These are phyloP conservation scores for Phytophthora macrochlamydospora DNA, from an alignment of 352 stramenopile species.

Conservation along the genomic window DNA sequence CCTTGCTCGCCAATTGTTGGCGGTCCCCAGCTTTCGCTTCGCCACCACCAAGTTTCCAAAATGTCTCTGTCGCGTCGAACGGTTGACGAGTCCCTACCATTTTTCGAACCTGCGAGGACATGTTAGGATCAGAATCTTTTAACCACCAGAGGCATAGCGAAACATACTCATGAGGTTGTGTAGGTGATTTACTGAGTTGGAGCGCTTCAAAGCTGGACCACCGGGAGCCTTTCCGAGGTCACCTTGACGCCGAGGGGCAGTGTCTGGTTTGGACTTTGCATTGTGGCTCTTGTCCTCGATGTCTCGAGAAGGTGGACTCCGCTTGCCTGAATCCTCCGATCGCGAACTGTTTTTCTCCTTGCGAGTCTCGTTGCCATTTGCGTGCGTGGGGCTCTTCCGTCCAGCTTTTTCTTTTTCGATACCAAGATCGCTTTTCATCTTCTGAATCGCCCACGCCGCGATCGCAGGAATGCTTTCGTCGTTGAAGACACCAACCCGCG, in stretches of 20 bases:
- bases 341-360: conserved; percentile 13
- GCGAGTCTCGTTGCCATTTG: conserved; percentile 11
- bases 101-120: conserved; percentile 32
- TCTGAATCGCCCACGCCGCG: conserved; percentile 57
- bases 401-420: conserved; percentile 16
- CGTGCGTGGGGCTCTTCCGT: not conserved
- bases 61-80: conserved; percentile 37
- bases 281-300: conserved; percentile 11
- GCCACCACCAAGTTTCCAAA: conserved; percentile 38
- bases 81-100: conserved; percentile 23
- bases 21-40: conserved; percentile 39
- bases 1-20: conserved; percentile 50
- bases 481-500: conserved; percentile 34
- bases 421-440: conserved; percentile 53
- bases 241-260: too few relatives aligned
- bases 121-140: conserved; percentile 9
- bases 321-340: conserved; percentile 14
- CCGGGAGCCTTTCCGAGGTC: not conserved
- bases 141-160: not conserved
- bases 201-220: conserved; percentile 29
- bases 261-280: not conserved
- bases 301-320: not conserved
- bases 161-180: conserved; percentile 58
- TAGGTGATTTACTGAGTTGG: conserved; percentile 70
- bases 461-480: conserved; percentile 43